A percentile compares a stretch with the other conserved stretches of the same genome.
These are phyloP conservation scores for Capsella bursapastoris DNA, from an alignment of 345 rosid species.

Conservation along the genomic window DNA sequence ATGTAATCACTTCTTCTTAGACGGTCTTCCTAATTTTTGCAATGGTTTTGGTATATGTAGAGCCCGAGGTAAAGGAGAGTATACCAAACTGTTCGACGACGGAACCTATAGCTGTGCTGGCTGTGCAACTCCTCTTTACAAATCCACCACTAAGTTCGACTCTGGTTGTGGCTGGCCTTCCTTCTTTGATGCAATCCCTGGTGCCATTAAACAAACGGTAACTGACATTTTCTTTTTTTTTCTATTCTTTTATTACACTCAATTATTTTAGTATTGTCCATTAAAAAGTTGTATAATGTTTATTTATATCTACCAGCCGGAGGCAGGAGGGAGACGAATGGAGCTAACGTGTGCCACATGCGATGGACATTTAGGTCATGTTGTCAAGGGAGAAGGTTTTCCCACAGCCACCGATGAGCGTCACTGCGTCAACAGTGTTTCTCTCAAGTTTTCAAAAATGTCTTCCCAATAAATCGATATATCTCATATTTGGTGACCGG, in stretches of 20 bases:
- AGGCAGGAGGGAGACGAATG: conserved; percentile 72
- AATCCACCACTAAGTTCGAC: conserved; percentile 73
- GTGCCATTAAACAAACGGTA: conserved; percentile 70
- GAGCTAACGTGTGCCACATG: conserved; percentile 85
- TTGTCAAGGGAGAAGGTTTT: conserved; percentile 83
- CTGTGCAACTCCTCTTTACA: conserved; percentile 78
- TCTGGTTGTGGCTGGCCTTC: conserved; percentile 94
- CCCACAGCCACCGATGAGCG: conserved; percentile 72
- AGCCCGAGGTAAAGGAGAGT: conserved; percentile 74
- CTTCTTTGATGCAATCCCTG: conserved; percentile 79
- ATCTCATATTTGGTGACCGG: neutral
- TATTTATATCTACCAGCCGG: conserved; percentile 50
- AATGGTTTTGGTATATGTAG: conserved; percentile 42
- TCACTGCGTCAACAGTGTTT: conserved; percentile 84
- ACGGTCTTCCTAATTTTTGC: neutral
- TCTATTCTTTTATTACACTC: neutral
- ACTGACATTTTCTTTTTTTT: neutral
- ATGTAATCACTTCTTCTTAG: neutral
- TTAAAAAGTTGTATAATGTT: neutral
- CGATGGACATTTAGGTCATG: conserved; percentile 91
- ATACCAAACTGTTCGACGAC: conserved; percentile 60
- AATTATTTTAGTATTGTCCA: neutral
- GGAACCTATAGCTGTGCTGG: conserved; percentile 81
- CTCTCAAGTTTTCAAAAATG: conserved; percentile 58
- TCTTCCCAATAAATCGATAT: neutral